Conservation (phyloP, 441 rosid species). For the Gossypium schwendimanii region DNA sequence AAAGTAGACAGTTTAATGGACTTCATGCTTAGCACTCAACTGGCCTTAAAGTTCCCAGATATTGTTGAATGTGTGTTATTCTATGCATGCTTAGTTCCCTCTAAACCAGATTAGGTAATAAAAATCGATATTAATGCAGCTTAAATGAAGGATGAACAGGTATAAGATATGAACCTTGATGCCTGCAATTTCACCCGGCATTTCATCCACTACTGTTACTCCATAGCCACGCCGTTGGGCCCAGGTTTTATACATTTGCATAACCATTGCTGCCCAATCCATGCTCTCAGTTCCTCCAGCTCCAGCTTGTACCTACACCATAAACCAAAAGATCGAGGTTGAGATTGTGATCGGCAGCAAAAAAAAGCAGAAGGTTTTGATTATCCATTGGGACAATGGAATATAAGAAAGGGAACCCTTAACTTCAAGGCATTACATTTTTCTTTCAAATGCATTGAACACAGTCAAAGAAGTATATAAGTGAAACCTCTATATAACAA, state of each 20-base stretch:
- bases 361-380: neutral
- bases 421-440: neutral
- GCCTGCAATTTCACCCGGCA: slow-evolving; percentile 89
- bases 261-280: slow-evolving; percentile 95
- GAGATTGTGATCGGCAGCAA: neutral
- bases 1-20: neutral
- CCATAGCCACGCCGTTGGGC: slow-evolving; percentile 62
- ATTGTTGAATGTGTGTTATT: neutral
- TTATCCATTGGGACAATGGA: neutral
- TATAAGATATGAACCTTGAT: slow-evolving; percentile 63
- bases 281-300: slow-evolving; percentile 99
- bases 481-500: slow-evolving; percentile 74
- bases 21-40: neutral
- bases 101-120: neutral
- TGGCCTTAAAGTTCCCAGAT: neutral
- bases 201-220: slow-evolving; percentile 74
- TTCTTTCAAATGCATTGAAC: neutral
- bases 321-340: slow-evolving; percentile 14
- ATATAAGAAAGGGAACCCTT: neutral
- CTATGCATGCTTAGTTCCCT: neutral
- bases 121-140: neutral
- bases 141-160: slow-evolving; percentile 2
- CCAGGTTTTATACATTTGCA: slow-evolving; percentile 89
- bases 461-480: neutral
- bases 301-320: slow-evolving; percentile 83